Evolutionary conservation across 352 stramenopile genomes (phyloP).

Genomic region (Globisporangium splendens): DNA sequence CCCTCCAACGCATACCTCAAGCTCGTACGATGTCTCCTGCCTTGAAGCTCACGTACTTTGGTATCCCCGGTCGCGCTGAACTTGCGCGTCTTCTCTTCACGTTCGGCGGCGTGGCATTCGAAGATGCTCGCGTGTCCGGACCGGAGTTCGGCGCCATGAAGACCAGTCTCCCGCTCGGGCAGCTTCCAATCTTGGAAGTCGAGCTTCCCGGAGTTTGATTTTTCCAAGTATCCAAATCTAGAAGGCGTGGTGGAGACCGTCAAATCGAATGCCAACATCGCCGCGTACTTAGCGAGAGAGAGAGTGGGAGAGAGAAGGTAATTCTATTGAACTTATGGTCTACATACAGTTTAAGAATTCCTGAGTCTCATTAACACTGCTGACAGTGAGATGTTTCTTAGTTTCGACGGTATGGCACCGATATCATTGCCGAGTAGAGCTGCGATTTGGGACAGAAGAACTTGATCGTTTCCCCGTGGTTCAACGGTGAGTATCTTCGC

Average conservation of each 20-base stretch:
- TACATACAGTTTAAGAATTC: no score
- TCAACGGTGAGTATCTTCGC: no score
- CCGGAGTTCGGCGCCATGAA: constrained; percentile 39
- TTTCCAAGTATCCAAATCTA: constrained; percentile 45
- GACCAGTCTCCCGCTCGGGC: constrained; percentile 34
- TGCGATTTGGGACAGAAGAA: no score
- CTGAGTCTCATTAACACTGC: no score
- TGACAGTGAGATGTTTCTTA: no score
- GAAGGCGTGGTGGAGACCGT: constrained; percentile 15
- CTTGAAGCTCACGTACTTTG: constrained; percentile 55
- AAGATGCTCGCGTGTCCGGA: constrained; percentile 34
- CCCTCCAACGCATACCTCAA: background rate
- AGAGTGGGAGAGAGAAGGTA: no score
- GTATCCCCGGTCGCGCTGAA: constrained; percentile 38
- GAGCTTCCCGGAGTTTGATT: constrained; percentile 36
- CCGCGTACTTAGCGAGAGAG: no score
- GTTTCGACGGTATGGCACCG: no score
- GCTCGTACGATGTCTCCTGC: background rate
- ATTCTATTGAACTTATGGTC: no score
- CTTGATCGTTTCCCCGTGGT: no score
- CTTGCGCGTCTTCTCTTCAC: constrained; percentile 44
- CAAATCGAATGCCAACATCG: constrained; percentile 19
- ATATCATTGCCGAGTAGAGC: no score
- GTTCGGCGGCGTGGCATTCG: constrained; percentile 43
- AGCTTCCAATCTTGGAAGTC: constrained; percentile 49